phyloP scores from a whole-genome alignment of 2,329 filamentous ascomycete species.

The Diaporthe destruens region DNA sequence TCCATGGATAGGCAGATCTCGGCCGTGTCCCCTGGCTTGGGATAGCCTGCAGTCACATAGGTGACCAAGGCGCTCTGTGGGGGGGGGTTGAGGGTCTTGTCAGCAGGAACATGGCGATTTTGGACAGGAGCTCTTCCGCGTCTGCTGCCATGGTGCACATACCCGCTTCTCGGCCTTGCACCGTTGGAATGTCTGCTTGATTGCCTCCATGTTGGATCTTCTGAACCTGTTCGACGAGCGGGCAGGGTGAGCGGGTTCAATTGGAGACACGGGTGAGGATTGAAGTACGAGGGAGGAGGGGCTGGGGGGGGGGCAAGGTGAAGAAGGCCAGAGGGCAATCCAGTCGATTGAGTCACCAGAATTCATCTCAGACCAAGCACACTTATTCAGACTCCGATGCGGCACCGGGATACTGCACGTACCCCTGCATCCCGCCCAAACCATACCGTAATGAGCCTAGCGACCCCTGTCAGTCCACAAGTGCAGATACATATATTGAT shows the following conservation, averaged over 20 bases:
- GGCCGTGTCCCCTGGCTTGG: conserved; percentile 83
- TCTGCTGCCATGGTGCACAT: conserved; percentile 47
- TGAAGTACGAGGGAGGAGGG: neutral
- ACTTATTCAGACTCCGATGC: conserved; percentile 11
- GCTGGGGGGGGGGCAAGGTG: neutral
- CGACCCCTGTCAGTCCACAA: neutral
- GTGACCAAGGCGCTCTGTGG: conserved; percentile 85
- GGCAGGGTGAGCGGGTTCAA: conserved; percentile 9
- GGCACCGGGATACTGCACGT: conserved; percentile 12
- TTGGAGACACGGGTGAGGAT: neutral
- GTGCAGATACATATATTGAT: no score
- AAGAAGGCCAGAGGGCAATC: neutral
- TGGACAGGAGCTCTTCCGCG: conserved; percentile 7
- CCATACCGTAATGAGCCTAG: neutral
- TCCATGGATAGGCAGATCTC: conserved; percentile 91
- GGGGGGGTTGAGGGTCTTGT: conserved; percentile 39
- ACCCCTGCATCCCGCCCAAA: neutral
- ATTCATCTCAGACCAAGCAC: conserved; percentile 22
- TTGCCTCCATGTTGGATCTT: conserved; percentile 62
- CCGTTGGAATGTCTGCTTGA: conserved; percentile 70
- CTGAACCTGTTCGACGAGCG: conserved; percentile 36
- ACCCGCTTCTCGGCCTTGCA: conserved; percentile 72
- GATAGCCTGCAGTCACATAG: conserved; percentile 96
- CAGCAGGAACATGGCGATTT: conserved; percentile 4
- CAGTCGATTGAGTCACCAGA: conserved; percentile 41